These are phyloP conservation scores for Volvox carteri DNA, from an alignment of 163 green algal genomes.

Conservation along the genomic window DNA sequence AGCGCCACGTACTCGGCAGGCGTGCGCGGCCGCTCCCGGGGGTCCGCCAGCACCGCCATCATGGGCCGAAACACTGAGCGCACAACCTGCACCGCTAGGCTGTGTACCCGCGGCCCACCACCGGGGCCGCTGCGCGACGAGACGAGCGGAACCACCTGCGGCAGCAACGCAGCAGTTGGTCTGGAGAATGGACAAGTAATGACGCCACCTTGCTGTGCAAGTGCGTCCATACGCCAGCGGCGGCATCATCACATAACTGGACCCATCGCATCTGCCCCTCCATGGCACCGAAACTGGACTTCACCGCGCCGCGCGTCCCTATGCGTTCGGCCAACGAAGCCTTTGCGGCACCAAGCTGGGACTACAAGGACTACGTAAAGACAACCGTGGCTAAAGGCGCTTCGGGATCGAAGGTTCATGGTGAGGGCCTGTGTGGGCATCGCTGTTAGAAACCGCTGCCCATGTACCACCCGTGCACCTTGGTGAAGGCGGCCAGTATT, in stretches of 20 bases:
- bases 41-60: not conserved
- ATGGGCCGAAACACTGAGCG: slow-evolving; percentile 24
- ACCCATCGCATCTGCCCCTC: too few species aligned
- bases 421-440: too few species aligned
- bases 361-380: too few species aligned
- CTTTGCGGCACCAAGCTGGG: too few species aligned
- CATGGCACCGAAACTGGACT: too few species aligned
- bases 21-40: not conserved
- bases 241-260: too few species aligned
- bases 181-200: not conserved
- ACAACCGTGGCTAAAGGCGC: too few species aligned
- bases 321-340: too few species aligned
- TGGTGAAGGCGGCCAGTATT: slow-evolving; percentile 5
- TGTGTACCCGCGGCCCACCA: not conserved
- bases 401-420: too few species aligned
- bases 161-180: not conserved
- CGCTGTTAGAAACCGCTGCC: too few species aligned
- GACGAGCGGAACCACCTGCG: slow-evolving; percentile 28
- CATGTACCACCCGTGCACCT: not conserved
- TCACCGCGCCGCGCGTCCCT: too few species aligned
- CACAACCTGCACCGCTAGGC: slow-evolving; percentile 17
- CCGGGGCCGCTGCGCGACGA: not conserved
- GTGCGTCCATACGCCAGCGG: too few species aligned
- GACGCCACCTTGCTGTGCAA: not conserved
- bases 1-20: not conserved